These are phyloP conservation scores for Blepharisma stoltei DNA, from an alignment of 73 alveolate genomes.

Conservation along the genomic window DNA sequence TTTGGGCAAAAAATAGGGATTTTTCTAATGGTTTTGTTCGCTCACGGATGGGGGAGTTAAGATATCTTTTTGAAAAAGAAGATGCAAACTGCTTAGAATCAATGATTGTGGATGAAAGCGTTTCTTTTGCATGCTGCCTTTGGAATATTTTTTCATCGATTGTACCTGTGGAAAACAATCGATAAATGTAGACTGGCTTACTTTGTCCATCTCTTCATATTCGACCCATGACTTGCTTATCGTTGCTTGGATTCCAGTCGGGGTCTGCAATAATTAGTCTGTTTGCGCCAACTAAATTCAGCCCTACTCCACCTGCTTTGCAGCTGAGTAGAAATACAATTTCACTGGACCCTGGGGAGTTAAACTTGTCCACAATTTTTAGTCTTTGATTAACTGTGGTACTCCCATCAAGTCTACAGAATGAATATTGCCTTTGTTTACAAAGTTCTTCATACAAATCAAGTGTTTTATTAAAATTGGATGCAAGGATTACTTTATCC, in stretches of 20 bases:
- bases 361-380: slow-evolving; percentile 37
- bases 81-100: slow-evolving; percentile 24
- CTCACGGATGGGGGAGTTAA: too few relatives aligned
- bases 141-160: slow-evolving; percentile 84
- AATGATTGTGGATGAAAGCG: slow-evolving; percentile 33
- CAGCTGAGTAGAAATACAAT: slow-evolving; percentile 60
- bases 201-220: slow-evolving; percentile 87
- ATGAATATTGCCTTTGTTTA: neutral
- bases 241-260: slow-evolving; percentile 87
- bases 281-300: slow-evolving; percentile 71
- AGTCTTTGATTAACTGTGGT: slow-evolving; percentile 31
- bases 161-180: slow-evolving; percentile 78
- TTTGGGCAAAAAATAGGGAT: too few relatives aligned
- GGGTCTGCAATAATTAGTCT: slow-evolving; percentile 62
- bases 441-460: slow-evolving; percentile 32
- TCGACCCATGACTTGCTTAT: slow-evolving; percentile 87
- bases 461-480: slow-evolving; percentile 37
- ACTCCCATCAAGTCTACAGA: slow-evolving; percentile 46
- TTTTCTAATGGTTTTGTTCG: too few relatives aligned
- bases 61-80: neutral
- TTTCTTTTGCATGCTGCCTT: slow-evolving; percentile 57
- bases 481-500: slow-evolving; percentile 30
- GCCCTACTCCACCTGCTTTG: slow-evolving; percentile 81
- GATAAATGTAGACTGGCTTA: slow-evolving; percentile 79
- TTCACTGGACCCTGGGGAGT: slow-evolving; percentile 14